Conservation (phyloP, 1,139 yeast genomes). For the Zygosaccharomyces sapae region DNA sequence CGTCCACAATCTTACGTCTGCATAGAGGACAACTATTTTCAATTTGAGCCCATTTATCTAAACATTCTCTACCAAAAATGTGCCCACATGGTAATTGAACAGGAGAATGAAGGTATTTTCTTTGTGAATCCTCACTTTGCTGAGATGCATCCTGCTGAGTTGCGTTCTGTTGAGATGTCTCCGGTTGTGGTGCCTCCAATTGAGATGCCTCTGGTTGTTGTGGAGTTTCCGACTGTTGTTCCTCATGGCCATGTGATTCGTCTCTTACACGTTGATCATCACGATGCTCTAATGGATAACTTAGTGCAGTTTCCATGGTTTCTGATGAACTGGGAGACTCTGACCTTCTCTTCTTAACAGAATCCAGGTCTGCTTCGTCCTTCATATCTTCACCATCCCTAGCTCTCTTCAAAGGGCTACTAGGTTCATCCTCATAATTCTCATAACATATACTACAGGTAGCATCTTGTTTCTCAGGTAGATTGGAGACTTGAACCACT, state of each 20-base stretch:
- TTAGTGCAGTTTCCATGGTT: constrained; percentile 10
- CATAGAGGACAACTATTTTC: constrained; percentile 80
- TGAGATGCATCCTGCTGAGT: background rate
- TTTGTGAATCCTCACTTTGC: constrained; percentile 17
- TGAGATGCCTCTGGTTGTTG: no score
- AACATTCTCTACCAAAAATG: constrained; percentile 68
- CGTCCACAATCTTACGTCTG: constrained; percentile 47
- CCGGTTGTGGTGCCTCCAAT: no score
- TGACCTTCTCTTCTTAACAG: constrained; percentile 20
- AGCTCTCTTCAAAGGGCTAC: constrained; percentile 16
- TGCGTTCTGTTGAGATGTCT: constrained; percentile 2
- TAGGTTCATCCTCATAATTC: constrained; percentile 38
- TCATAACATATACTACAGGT: constrained; percentile 71
- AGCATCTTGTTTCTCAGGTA: constrained; percentile 38
- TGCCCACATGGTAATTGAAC: constrained; percentile 78
- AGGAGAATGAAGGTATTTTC: constrained; percentile 55
- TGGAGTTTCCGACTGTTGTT: no score
- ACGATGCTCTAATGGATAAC: constrained; percentile 9
- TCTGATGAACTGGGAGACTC: constrained; percentile 17
- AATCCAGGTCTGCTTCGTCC: constrained; percentile 25
- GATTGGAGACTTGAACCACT: constrained; percentile 27
- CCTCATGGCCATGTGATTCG: no score
- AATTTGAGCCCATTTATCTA: constrained; percentile 67
- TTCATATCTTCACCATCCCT: constrained; percentile 25
- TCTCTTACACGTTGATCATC: constrained; percentile 1